These are phyloP conservation scores for Marasmius fiardii DNA, from an alignment of 1,284 basidiomycete species.

Conservation along the genomic window DNA sequence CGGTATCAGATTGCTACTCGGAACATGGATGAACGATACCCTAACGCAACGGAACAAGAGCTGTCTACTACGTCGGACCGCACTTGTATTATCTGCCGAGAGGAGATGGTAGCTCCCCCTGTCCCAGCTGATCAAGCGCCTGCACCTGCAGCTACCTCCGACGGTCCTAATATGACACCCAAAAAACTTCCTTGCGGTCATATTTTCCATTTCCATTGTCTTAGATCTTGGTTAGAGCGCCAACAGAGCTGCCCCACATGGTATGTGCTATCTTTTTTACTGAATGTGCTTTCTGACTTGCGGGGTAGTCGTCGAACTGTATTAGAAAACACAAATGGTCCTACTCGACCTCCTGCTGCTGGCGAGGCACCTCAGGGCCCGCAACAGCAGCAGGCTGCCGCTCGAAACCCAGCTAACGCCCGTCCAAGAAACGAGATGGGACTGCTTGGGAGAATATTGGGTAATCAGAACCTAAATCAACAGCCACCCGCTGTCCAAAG, in stretches of 20 bases:
- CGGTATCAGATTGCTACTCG: constrained; percentile 92
- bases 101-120: constrained; percentile 83
- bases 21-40: constrained; percentile 97
- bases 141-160: constrained; percentile 31
- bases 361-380: constrained; percentile 32
- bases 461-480: constrained; percentile 1
- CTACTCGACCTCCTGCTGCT: constrained; percentile 29
- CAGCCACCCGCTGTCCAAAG: constrained; percentile 22
- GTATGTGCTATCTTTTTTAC: constrained; percentile 41
- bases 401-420: constrained; percentile 1
- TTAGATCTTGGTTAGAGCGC: constrained; percentile 95
- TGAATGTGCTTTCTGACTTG: constrained; percentile 9
- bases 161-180: constrained; percentile 91
- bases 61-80: constrained; percentile 78
- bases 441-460: background rate
- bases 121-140: constrained; percentile 28
- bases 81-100: constrained; percentile 98
- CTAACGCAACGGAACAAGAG: constrained; percentile 89
- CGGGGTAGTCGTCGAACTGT: constrained; percentile 89
- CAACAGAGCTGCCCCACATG: constrained; percentile 97
- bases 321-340: constrained; percentile 47
- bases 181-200: constrained; percentile 97
- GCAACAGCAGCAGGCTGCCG: constrained; percentile 9
- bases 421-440: background rate
- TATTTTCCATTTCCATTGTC: constrained; percentile 97